Conservation (phyloP, 2,329 filamentous ascomycete genomes). For the Elsinoe batatas region DNA sequence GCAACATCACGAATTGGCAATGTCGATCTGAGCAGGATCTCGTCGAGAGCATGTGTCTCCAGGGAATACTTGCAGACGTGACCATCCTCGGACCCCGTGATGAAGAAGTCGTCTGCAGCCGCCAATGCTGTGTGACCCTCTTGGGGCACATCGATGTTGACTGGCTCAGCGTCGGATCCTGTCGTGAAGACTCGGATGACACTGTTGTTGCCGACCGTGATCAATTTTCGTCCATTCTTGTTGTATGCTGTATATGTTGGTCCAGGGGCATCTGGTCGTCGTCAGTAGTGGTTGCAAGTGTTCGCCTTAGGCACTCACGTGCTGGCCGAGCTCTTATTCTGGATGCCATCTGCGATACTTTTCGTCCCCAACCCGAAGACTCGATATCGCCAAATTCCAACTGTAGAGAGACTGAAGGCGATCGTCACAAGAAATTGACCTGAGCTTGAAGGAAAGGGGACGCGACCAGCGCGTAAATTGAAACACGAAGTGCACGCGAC, state of each 20-base stretch:
- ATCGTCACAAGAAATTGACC: background rate
- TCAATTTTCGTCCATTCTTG: constrained; percentile 71
- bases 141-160: constrained; percentile 80
- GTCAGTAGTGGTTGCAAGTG: constrained; percentile 11
- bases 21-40: constrained; percentile 72
- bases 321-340: constrained; percentile 54
- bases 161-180: constrained; percentile 83
- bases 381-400: too few relatives aligned
- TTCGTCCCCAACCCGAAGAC: too few relatives aligned
- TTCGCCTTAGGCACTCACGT: constrained; percentile 31
- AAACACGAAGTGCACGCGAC: background rate
- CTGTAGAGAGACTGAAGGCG: too few relatives aligned
- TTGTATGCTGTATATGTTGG: constrained; percentile 83
- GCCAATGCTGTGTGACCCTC: constrained; percentile 77
- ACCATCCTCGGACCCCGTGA: constrained; percentile 86
- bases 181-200: constrained; percentile 88
- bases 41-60: constrained; percentile 61
- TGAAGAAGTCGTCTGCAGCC: constrained; percentile 69
- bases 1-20: constrained; percentile 79
- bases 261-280: constrained; percentile 61
- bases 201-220: constrained; percentile 90
- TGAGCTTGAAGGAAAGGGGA: constrained; percentile 2
- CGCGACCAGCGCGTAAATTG: background rate
- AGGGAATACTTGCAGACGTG: constrained; percentile 93
- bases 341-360: constrained; percentile 21